phyloP scores from a whole-genome alignment of 768 basidiomycete genomes.

The Lentinus brumalis region DNA sequence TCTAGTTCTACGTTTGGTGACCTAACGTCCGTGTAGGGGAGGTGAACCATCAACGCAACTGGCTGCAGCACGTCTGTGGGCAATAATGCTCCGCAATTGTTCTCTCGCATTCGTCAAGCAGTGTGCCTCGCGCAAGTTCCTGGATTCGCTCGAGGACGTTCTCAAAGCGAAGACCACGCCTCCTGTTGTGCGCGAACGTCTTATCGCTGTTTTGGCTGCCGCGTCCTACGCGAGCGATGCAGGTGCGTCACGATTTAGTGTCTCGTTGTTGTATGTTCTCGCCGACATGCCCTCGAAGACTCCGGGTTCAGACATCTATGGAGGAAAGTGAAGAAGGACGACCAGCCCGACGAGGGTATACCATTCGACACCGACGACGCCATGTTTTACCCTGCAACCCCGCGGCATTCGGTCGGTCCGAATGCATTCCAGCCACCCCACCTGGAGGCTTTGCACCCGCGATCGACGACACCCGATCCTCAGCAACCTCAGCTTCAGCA shows the following conservation, averaged over 20 bases:
- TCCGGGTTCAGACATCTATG: conserved; percentile 73
- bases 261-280: neutral
- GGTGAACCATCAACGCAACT: conserved; percentile 76
- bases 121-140: conserved; percentile 73
- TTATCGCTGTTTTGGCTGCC: conserved; percentile 81
- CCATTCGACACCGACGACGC: conserved; percentile 79
- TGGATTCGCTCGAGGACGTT: conserved; percentile 78
- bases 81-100: conserved; percentile 85
- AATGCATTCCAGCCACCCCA: conserved; percentile 11
- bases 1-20: conserved; percentile 5
- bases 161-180: conserved; percentile 61
- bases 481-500: neutral
- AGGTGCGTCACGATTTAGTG: conserved; percentile 23
- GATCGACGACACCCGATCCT: neutral
- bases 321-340: conserved; percentile 75
- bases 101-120: conserved; percentile 71
- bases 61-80: conserved; percentile 82
- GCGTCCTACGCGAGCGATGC: conserved; percentile 68
- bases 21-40: conserved; percentile 46
- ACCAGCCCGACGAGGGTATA: conserved; percentile 83
- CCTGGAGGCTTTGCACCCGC: conserved; percentile 1
- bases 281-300: conserved; percentile 20
- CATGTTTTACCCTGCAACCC: conserved; percentile 72
- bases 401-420: conserved; percentile 25
- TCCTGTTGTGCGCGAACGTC: conserved; percentile 78